These are phyloP conservation scores for Adansonia grandidieri DNA, from an alignment of 441 rosid genomes.

Conservation along the genomic window DNA sequence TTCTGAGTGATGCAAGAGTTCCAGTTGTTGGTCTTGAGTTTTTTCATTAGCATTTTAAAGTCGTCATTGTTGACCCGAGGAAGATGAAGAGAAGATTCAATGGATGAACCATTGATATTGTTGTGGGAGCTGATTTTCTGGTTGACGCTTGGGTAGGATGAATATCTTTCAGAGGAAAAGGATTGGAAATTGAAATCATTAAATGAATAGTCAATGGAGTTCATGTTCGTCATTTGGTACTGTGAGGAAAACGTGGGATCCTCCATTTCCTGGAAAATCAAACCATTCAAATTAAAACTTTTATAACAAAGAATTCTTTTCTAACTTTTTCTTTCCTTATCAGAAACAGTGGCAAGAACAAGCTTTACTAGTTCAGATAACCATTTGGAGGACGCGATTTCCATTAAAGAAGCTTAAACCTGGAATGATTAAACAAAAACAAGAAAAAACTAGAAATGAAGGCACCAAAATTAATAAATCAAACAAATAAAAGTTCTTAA, in stretches of 20 bases:
- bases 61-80: not conserved
- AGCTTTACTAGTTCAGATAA: slow-evolving; percentile 39
- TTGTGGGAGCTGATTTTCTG: slow-evolving; percentile 12
- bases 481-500: not conserved
- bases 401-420: slow-evolving; percentile 34
- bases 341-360: not conserved
- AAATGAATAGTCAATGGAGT: slow-evolving; percentile 38
- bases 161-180: slow-evolving; percentile 31
- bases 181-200: slow-evolving; percentile 40
- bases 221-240: slow-evolving; percentile 30
- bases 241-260: slow-evolving; percentile 37
- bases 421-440: slow-evolving; percentile 14
- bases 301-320: not conserved
- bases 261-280: slow-evolving; percentile 35
- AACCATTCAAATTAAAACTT: not conserved
- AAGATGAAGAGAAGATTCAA: slow-evolving; percentile 16
- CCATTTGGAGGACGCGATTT: slow-evolving; percentile 40
- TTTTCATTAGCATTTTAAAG: slow-evolving; percentile 37
- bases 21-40: slow-evolving; percentile 36
- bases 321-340: not conserved
- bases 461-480: not conserved
- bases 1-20: slow-evolving; percentile 23
- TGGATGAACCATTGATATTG: not conserved
- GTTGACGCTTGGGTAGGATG: slow-evolving; percentile 20
- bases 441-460: not conserved